Base-by-base conservation (phyloP, 495 filamentous ascomycete species). In the Penicillium waksmanii region DNA sequence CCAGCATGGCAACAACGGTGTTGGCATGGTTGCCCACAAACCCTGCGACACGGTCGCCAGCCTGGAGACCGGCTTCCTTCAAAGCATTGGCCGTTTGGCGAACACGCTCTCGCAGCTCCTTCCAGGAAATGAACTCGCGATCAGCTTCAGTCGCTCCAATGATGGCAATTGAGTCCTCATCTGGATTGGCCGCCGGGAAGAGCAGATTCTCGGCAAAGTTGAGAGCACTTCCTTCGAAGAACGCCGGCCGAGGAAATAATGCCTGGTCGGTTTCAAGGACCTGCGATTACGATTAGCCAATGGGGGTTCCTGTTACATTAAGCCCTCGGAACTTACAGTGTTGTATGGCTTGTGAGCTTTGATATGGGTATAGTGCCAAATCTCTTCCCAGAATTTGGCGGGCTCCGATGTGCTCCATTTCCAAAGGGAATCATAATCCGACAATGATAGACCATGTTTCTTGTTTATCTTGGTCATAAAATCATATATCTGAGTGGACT, bases 121-220 rank as follows among this genome's bases (percentile, higher is more conserved):
- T 84, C 93, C 93, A 96, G n/a, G 90, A 86, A 55, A 92, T 78
- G 47, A 80, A 78, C 65, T 88, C 83, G 33, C 91, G 78, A 23
- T 77, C 77, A 7, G 80, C 82, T 73, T 96, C 91, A 11, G 90
- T 93, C 6, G 81, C 90, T 38, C 85, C 87, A 64, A 95, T 87
- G 23, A 93, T 77, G 21, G 91, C 91, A 18, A 80, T 65, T 3
- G 73, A 70, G 55, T 85, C 76, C 50, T 86, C 83, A 58, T 84
- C 75, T 23, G 85, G 84, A 18, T 81, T 69, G 44, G 79, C 80
- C 13, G 78, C 74, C 5, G 93, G 92, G 68, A 85, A 96, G 7
- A 97, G 83, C 33, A 97, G 81, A 72, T 97, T 97, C 76, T 96
- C 90, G 21, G 93, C 92, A 71, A 96, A 96, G 67, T 97, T 97